These are phyloP conservation scores for Stevia rebaudiana DNA, from an alignment of 140 eudicot species.

Conservation along the genomic window DNA sequence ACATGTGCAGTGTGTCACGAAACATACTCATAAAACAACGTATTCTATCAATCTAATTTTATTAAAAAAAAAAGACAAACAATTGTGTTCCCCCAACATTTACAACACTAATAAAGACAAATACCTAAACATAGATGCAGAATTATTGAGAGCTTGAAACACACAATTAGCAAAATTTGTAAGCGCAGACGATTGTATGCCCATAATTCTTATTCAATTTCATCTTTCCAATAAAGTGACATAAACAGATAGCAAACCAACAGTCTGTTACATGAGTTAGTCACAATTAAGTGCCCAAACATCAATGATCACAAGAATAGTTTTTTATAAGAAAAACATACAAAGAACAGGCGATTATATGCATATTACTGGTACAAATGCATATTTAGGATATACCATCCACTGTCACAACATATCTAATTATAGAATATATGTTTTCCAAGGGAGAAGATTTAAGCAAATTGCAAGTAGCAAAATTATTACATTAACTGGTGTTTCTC, in stretches of 20 bases:
- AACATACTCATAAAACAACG: background rate
- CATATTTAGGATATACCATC: background rate
- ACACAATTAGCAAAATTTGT: background rate
- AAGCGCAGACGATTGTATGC: background rate
- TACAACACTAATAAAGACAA: background rate
- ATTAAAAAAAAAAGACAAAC: background rate
- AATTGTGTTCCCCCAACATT: background rate
- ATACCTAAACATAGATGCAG: background rate
- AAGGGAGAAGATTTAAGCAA: background rate
- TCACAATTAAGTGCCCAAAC: conserved; percentile 10
- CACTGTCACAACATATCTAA: background rate
- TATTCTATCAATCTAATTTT: background rate
- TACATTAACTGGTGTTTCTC: conserved; percentile 13
- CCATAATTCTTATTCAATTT: background rate
- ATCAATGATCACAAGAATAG: background rate
- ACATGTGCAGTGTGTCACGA: conserved; percentile 1
- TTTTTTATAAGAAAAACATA: conserved; percentile 1
- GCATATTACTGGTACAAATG: background rate
- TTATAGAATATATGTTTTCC: background rate
- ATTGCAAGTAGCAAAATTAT: background rate
- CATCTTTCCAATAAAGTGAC: conserved; percentile 3
- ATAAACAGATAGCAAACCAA: conserved; percentile 12
- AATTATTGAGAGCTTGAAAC: background rate
- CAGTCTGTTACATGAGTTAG: conserved; percentile 5
- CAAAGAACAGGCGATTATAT: background rate